Evolutionary conservation across 805 yeast genomes (phyloP), one percentile per base, ranked within the genome.

Genomic region (Candida corydali): DNA sequence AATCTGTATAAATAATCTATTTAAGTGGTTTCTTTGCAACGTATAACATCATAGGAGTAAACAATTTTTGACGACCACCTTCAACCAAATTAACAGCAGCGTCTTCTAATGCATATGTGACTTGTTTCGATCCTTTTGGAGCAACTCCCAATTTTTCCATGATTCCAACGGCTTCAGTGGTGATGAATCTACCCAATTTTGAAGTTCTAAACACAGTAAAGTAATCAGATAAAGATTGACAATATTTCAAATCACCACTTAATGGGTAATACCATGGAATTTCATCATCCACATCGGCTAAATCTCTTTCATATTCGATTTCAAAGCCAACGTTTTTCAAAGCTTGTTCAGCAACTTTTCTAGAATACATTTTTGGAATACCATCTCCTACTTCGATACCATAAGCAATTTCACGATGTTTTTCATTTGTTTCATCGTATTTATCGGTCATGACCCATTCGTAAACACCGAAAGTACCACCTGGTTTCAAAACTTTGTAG

Each of bases 381-480:
- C 98, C 98, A 61, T 93, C 97, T 58, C 98, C 98, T 45, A 91
- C 76, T 71, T 93, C 98, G 50, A 93, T 93, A 61, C 96, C 98
- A 65, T 91, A 91, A 22, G 95, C 93, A 47, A 93, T 86, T 59
- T 82, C 83, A 66, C 96, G 85, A 69, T 93, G 98, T 63, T 80
- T 89, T 51, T 79, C 77, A 64, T 86, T 87, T 41, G 64, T 65
- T 66, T 85, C 95, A 59, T 93, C 98, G 61, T 87, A 93, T 34
- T 69, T 73, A 54, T 88, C 95, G 44, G 98, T 93, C 95, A 93
- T 85, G 46, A 93, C 98, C 98, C 98, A 93, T 69, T 93, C 98
- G 70, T 93, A 93, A 36, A 93, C 98, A 60, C 97, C 98, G 49
- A 93, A 93, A 33, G 73, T 78, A 63, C 98, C 98, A 57, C 98